A percentile compares a stretch with the other conserved stretches of the same genome.
Evolutionary conservation across 768 basidiomycete genomes (phyloP).

Genomic region (Lepiota brunneoincarnata): DNA sequence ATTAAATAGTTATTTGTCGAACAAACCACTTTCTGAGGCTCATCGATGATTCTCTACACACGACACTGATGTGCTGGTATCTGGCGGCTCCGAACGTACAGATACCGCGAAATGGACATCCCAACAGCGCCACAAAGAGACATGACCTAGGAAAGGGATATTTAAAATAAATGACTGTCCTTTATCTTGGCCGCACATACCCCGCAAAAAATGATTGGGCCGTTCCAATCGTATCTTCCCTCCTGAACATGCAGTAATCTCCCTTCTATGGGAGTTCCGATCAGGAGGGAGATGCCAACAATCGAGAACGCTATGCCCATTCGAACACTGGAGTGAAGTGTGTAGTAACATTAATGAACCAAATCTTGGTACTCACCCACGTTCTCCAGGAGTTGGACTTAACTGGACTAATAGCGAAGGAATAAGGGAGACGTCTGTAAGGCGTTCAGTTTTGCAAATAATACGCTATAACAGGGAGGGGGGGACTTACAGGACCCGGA

Average conservation of each 20-base stretch:
- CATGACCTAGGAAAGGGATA: slow-evolving; percentile 18
- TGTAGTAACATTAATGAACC: neutral
- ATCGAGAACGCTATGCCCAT: slow-evolving; percentile 49
- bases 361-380: slow-evolving; percentile 25
- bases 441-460: too few species aligned
- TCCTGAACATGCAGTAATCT: slow-evolving; percentile 32
- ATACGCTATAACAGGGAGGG: too few species aligned
- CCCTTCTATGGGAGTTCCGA: slow-evolving; percentile 51
- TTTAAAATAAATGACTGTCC: neutral
- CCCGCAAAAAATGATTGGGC: slow-evolving; percentile 40
- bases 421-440: slow-evolving; percentile 35
- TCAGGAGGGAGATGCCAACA: slow-evolving; percentile 40
- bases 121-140: slow-evolving; percentile 25
- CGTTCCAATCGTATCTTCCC: slow-evolving; percentile 30
- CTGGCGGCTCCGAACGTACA: slow-evolving; percentile 20
- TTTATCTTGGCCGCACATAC: slow-evolving; percentile 19
- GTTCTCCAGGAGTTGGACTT: slow-evolving; percentile 31
- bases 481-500: slow-evolving; percentile 47
- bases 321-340: slow-evolving; percentile 31
- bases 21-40: too few species aligned
- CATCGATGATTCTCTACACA: neutral
- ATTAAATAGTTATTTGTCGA: too few species aligned
- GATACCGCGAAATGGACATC: slow-evolving; percentile 26
- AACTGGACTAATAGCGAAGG: slow-evolving; percentile 37
- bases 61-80: neutral